phyloP scores from a whole-genome alignment of 306 rosid species.

The Trifolium fragiferum region DNA sequence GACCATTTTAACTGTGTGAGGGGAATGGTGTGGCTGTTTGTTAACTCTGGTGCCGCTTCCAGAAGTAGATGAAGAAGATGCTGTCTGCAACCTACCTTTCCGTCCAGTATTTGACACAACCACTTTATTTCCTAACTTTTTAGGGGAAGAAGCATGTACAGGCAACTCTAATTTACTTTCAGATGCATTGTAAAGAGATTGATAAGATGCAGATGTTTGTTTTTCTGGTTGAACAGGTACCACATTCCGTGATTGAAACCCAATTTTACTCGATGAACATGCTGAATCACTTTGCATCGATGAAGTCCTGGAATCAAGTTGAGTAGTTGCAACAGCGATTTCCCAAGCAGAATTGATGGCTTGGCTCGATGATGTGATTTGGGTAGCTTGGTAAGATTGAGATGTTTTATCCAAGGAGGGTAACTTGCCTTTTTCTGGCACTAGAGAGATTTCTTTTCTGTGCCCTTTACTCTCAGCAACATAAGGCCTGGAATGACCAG shows the following conservation, averaged over 20 bases:
- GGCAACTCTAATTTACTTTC: constrained; percentile 49
- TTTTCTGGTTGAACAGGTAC: constrained; percentile 51
- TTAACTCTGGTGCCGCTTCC: constrained; percentile 55
- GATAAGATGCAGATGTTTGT: constrained; percentile 42
- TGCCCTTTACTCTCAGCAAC: constrained; percentile 49
- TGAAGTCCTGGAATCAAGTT: constrained; percentile 35
- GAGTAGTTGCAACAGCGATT: constrained; percentile 42
- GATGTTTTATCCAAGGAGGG: constrained; percentile 45
- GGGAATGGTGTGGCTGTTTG: constrained; percentile 61
- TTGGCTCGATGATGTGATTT: constrained; percentile 46
- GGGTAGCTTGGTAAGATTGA: constrained; percentile 48
- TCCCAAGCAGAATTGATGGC: constrained; percentile 56
- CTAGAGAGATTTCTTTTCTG: constrained; percentile 56
- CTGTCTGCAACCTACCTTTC: constrained; percentile 70
- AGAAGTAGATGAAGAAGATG: constrained; percentile 63
- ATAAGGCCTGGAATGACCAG: constrained; percentile 52
- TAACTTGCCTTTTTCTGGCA: constrained; percentile 64
- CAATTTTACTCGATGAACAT: constrained; percentile 49
- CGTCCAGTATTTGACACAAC: constrained; percentile 51
- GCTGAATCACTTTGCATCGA: constrained; percentile 41
- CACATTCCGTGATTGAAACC: constrained; percentile 48
- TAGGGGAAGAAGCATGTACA: constrained; percentile 50
- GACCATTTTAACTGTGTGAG: constrained; percentile 65
- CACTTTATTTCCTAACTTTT: constrained; percentile 60
- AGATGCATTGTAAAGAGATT: constrained; percentile 40